Percentiles rank a stretch among this genome's conserved stretches.
Evolutionary conservation across 192 early-diverging fungal species (phyloP).

Genomic region (Backusella parvicylindrica): DNA sequence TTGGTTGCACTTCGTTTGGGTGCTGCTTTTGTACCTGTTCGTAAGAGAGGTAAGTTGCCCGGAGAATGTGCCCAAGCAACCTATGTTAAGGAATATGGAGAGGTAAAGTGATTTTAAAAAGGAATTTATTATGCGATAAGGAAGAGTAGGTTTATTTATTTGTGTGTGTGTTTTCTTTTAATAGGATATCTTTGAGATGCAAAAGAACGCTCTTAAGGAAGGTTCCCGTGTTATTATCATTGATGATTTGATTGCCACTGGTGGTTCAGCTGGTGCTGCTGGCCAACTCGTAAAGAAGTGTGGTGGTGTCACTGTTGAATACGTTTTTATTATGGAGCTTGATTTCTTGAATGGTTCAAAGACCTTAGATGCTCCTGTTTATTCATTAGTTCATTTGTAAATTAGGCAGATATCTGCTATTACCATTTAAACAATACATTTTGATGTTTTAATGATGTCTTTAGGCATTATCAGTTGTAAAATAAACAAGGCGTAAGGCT

Average conservation of each 20-base stretch:
- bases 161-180: background rate
- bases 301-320: slow-evolving; percentile 73
- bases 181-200: slow-evolving; percentile 93
- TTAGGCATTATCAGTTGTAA: background rate
- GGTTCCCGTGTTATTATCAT: slow-evolving; percentile 88
- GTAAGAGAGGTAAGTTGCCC: slow-evolving; percentile 96
- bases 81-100: slow-evolving; percentile 96
- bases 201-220: slow-evolving; percentile 68
- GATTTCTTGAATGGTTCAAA: slow-evolving; percentile 78
- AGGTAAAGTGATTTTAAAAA: slow-evolving; percentile 32
- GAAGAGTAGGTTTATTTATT: background rate
- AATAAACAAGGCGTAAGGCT: background rate
- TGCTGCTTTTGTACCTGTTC: slow-evolving; percentile 90
- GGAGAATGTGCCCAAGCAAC: slow-evolving; percentile 64
- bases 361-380: slow-evolving; percentile 79
- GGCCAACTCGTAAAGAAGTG: slow-evolving; percentile 70
- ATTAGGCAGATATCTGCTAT: background rate
- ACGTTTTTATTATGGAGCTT: slow-evolving; percentile 92
- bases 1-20: slow-evolving; percentile 84
- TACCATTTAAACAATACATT: background rate
- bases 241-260: slow-evolving; percentile 95
- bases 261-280: slow-evolving; percentile 39
- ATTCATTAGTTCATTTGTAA: slow-evolving; percentile 74
- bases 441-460: background rate
- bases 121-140: background rate